Percentiles rank a stretch among this genome's conserved stretches.
These are phyloP conservation scores for Arthrobotrys megalospora DNA, from an alignment of 2,329 filamentous ascomycete species.

Conservation along the genomic window DNA sequence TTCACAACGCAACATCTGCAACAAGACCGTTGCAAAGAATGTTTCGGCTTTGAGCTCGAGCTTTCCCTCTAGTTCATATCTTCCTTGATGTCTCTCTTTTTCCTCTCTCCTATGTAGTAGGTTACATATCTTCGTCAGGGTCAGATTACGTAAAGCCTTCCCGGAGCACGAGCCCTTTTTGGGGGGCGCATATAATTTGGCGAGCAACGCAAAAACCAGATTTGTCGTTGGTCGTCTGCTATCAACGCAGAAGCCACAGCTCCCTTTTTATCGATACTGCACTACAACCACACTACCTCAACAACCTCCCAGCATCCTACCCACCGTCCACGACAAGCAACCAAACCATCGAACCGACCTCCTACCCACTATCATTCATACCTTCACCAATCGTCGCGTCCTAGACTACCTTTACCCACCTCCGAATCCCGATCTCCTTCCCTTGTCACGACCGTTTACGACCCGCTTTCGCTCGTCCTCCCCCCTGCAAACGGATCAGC, in stretches of 20 bases:
- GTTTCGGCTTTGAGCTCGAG: too few species aligned
- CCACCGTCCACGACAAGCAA: slow-evolving; percentile 34
- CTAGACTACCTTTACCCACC: slow-evolving; percentile 7
- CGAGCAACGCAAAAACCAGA: slow-evolving; percentile 23
- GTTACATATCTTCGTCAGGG: too few species aligned
- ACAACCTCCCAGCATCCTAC: slow-evolving; percentile 50
- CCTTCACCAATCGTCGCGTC: slow-evolving; percentile 7
- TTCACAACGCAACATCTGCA: slow-evolving; percentile 16
- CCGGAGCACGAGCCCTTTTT: background rate
- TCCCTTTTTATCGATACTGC: slow-evolving; percentile 61
- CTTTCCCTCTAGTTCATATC: too few species aligned
- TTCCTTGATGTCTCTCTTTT: too few species aligned
- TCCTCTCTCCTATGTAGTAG: too few species aligned
- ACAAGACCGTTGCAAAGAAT: background rate
- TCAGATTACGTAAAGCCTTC: slow-evolving; percentile 8
- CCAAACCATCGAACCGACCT: slow-evolving; percentile 16
- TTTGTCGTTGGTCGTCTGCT: slow-evolving; percentile 12
- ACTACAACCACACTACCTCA: slow-evolving; percentile 40
- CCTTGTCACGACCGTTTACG: slow-evolving; percentile 56
- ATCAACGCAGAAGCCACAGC: slow-evolving; percentile 35
- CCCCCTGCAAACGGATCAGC: slow-evolving; percentile 31
- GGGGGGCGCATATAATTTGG: background rate
- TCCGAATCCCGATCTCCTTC: slow-evolving; percentile 11
- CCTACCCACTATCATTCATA: slow-evolving; percentile 36
- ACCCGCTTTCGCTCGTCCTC: slow-evolving; percentile 22